Conservation (phyloP, 345 rosid species). For the Kernera saxatilis region DNA sequence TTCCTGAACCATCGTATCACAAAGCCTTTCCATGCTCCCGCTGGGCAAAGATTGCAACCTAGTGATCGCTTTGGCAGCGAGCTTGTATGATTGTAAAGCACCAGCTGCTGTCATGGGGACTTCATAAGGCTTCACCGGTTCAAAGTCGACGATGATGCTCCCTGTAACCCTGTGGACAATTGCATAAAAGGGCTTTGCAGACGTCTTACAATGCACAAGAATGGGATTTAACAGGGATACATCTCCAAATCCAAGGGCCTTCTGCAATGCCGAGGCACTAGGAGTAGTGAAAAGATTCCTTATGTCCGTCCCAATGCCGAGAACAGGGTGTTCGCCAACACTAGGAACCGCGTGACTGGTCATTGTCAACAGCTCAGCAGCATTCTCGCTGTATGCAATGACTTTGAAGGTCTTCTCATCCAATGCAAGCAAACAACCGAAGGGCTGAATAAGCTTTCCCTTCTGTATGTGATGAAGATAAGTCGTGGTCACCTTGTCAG, state of each 20-base stretch:
- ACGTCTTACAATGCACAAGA: conserved; percentile 89
- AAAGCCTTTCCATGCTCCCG: conserved; percentile 85
- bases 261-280: conserved; percentile 81
- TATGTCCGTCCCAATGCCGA: conserved; percentile 70
- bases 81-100: conserved; percentile 93
- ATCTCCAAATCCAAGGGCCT: conserved; percentile 83
- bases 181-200: conserved; percentile 93
- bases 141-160: conserved; percentile 83
- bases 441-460: conserved; percentile 91
- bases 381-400: conserved; percentile 91
- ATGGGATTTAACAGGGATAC: conserved; percentile 89
- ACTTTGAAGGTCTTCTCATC: conserved; percentile 83
- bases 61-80: conserved; percentile 92
- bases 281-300: conserved; percentile 78
- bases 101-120: conserved; percentile 98
- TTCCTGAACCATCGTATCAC: conserved; percentile 90
- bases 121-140: conserved; percentile 95
- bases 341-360: conserved; percentile 91
- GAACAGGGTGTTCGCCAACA: conserved; percentile 76
- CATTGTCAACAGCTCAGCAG: conserved; percentile 85
- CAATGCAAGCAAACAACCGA: conserved; percentile 91
- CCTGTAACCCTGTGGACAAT: conserved; percentile 87
- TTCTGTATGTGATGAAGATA: conserved; percentile 96
- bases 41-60: conserved; percentile 82
- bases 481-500: conserved; percentile 81